Base-by-base conservation (phyloP, 2,329 filamentous ascomycete species). In the Talaromyces sp. region DNA sequence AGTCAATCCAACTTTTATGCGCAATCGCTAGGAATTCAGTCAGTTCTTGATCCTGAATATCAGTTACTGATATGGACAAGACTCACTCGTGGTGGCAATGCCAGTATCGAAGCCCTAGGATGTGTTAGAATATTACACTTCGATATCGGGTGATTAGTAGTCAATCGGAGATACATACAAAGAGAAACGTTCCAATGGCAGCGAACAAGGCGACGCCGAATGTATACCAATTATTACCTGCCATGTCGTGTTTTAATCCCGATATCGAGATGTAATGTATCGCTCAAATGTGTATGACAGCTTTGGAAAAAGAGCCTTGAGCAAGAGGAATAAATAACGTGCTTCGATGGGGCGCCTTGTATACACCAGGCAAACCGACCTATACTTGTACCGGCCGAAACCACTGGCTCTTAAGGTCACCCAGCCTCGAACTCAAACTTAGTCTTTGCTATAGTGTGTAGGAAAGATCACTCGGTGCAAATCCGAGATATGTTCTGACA, bases 131-230 rank as follows among this genome's bases (percentile, higher is more conserved):
- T n/a, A 21, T 59, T n/a, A 12, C 12, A 35, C 31, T 18, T 35
- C 9, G 3, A 18, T 7, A 28, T 28, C 18, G 28, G 16, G 16
- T 6, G 6, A 40, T 12, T 9, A 40, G n/a, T 5, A 28, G 21
- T 11, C 21, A n/a, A 25, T 35, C 12, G 40, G 21, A 12, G 14
- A 52, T 2, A 40, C 81, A 46, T 76, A 83, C 82, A 70, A 84
- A 86, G 61, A 86, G 76, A 70, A 85, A 85, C 0, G 84, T 85
- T 66, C 83, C 84, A 59, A 86, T 83, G 21, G 82, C 83, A 40
- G 83, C 83, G 70, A 85, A 86, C 40, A 84, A 69, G 55, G 82
- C 82, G 63, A 86, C 73, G 5, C 80, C 79, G 33, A 84, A 72
- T 2, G 81, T 80, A 68, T 84, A 83, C 75, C 73, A 76, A 46